A percentile compares a stretch with the other conserved stretches of the same genome.
phyloP scores from a whole-genome alignment of 139 green algal genomes.

The Raphidocelis subcapitata region DNA sequence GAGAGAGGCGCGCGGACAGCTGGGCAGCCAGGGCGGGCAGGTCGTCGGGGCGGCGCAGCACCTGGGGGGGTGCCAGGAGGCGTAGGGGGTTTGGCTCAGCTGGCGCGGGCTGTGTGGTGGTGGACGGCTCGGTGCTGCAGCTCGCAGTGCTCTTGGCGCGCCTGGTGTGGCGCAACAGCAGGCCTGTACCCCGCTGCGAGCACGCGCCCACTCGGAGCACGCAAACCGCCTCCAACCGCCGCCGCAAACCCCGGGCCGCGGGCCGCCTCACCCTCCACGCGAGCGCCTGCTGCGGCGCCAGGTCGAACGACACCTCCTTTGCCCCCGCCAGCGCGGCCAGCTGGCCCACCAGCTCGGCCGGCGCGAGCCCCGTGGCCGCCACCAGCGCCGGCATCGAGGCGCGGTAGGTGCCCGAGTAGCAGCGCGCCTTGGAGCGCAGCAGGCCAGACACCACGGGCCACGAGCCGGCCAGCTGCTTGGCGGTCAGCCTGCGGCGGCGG shows the following conservation, averaged over 20 bases:
- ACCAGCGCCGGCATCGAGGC: constrained; percentile 43
- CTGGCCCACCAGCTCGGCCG: constrained; percentile 39
- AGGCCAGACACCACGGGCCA: constrained; percentile 34
- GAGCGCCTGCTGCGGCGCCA: constrained; percentile 38
- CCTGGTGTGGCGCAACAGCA: no score
- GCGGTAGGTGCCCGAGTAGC: constrained; percentile 32
- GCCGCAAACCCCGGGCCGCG: neutral
- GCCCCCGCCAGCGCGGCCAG: constrained; percentile 50
- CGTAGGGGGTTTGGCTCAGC: neutral
- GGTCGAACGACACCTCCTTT: constrained; percentile 64
- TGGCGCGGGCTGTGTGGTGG: neutral
- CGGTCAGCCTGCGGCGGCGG: neutral
- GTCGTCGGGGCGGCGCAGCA: neutral
- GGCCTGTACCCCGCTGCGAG: no score
- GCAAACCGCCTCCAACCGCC: no score
- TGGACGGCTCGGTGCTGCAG: neutral
- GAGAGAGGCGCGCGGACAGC: constrained; percentile 26
- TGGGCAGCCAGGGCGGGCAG: constrained; percentile 22
- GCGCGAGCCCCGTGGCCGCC: constrained; percentile 17
- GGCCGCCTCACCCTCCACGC: constrained; percentile 26
- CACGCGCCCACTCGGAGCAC: no score
- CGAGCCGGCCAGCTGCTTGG: constrained; percentile 25
- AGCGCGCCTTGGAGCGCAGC: constrained; percentile 26
- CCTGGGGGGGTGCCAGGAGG: neutral
- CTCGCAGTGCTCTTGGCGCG: neutral